Evolutionary conservation across 2,329 filamentous ascomycete species (phyloP), one percentile per base, ranked within the genome.

Genomic region (Fusarium solani-melongenae): DNA sequence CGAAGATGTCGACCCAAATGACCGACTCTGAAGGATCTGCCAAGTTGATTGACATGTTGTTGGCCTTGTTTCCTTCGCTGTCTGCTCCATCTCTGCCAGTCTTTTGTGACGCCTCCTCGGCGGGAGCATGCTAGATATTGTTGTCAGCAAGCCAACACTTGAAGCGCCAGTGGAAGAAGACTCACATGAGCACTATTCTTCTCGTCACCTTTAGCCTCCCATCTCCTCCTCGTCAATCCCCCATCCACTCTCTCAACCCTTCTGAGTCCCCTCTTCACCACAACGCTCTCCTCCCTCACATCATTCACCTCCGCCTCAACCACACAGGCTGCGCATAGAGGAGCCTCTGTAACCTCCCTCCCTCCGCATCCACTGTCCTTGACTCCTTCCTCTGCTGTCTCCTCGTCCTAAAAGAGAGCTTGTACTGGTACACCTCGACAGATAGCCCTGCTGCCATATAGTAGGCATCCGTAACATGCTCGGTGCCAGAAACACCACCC

Each of bases 401-500:
- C 66, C 2, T 69, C 66, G 8, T 71, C 66, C 5, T 44, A 46
- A 80, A 85, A 70, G 20, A 86, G 70, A 9, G 84, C 81, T 59
- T 69, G 67, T 1, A 86, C 68, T 3, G 70, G 74, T 22, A 83
- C 75, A 3, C 82, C 84, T 22, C 75, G 76, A 24, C 82, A 81
- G 4, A 86, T 77, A 14, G 80, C 71, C 67, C 80, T 82, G 64
- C 79, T 84, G 20, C 88, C 86, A 66, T 83, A 90, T 41, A 90
- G 79, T 69, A 90, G 76, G 76, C 88, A 90, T 17, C 88, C 88
- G 77, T 89, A 90, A 77, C 88, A 90, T 1, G 79, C 82, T 41
- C 83, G 82, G 75, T 90, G 88, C 89, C 88, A 90, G 76, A 90
- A 90, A 74, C 87, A 89, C 88, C 86, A 90, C 0, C 88, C 88